These are phyloP conservation scores for Umbelopsis ramanniana DNA, from an alignment of 192 early-diverging fungal species.

Conservation along the genomic window DNA sequence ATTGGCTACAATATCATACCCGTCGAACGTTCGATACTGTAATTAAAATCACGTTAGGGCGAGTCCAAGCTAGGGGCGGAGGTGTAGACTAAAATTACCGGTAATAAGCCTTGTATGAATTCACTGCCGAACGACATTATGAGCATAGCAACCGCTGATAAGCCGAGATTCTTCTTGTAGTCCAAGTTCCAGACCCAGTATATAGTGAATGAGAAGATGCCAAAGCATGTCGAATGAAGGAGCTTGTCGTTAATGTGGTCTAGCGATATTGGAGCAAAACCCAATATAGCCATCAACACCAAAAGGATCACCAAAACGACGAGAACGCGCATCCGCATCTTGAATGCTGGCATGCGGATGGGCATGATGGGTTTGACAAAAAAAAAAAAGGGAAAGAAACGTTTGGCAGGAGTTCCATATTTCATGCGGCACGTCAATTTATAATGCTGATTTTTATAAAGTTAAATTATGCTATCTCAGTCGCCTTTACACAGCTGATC, in stretches of 20 bases:
- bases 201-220: conserved; percentile 30
- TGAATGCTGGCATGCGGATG: conserved; percentile 11
- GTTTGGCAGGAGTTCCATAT: no score
- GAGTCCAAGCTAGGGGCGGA: not conserved
- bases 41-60: not conserved
- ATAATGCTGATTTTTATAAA: no score
- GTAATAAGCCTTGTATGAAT: conserved; percentile 40
- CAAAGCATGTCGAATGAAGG: conserved; percentile 39
- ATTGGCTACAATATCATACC: conserved; percentile 41
- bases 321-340: conserved; percentile 37
- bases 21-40: conserved; percentile 46
- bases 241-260: conserved; percentile 45
- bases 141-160: conserved; percentile 24
- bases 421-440: no score
- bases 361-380: not conserved
- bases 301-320: conserved; percentile 34
- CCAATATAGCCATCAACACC: conserved; percentile 37
- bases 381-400: no score
- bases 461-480: no score
- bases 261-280: conserved; percentile 39
- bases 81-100: conserved; percentile 23
- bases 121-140: conserved; percentile 36
- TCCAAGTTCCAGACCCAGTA: conserved; percentile 42
- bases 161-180: conserved; percentile 30
- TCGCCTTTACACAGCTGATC: not conserved